phyloP scores from a whole-genome alignment of 495 filamentous ascomycete genomes.

The Neurospora tetraspora region DNA sequence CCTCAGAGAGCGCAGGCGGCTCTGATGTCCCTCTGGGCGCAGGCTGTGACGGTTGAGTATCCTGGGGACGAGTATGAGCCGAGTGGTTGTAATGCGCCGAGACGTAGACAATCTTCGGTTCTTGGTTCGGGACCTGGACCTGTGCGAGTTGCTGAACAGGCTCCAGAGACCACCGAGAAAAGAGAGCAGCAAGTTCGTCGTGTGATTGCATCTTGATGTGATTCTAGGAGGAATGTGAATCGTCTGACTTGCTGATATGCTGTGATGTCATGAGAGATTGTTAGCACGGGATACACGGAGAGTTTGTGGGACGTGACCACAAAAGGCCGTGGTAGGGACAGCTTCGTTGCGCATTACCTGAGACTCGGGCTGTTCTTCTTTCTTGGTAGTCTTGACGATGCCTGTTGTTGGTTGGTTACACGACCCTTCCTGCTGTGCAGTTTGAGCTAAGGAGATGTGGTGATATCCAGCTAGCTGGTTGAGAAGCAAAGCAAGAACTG shows the following conservation, averaged over 20 bases:
- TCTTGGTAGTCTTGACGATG: background rate
- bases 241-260: background rate
- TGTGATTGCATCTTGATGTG: constrained; percentile 40
- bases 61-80: constrained; percentile 37
- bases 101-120: constrained; percentile 48
- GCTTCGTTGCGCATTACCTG: background rate
- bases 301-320: background rate
- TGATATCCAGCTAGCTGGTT: background rate
- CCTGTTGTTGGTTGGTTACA: background rate
- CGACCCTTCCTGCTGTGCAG: background rate
- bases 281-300: background rate
- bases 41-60: constrained; percentile 15
- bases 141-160: constrained; percentile 22
- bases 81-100: constrained; percentile 72
- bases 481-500: background rate
- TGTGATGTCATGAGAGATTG: background rate
- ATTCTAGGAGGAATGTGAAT: background rate
- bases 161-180: constrained; percentile 51
- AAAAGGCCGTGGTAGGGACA: background rate
- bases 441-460: background rate
- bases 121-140: constrained; percentile 15
- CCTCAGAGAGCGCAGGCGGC: constrained; percentile 30
- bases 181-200: constrained; percentile 59
- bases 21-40: constrained; percentile 36
- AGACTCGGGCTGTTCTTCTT: background rate